These are phyloP conservation scores for Crucihimalaya himalaica DNA, from an alignment of 345 rosid genomes.

Conservation along the genomic window DNA sequence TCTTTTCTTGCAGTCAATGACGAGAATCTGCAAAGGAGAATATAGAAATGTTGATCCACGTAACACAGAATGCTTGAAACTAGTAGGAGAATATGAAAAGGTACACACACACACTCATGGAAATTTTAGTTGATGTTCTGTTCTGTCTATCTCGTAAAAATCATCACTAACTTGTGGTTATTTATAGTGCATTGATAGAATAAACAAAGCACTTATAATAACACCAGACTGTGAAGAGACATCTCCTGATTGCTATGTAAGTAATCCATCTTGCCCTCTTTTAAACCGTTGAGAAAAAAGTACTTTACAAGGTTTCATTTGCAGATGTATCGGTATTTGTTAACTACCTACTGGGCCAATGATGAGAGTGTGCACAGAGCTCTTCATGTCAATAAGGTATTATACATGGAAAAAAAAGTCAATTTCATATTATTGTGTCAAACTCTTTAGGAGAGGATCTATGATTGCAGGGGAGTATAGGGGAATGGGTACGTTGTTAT, in stretches of 20 bases:
- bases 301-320: slow-evolving; percentile 14
- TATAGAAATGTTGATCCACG: slow-evolving; percentile 25
- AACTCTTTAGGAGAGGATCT: neutral
- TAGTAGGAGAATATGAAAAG: slow-evolving; percentile 15
- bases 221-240: slow-evolving; percentile 10
- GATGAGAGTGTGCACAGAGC: slow-evolving; percentile 35
- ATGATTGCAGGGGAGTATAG: slow-evolving; percentile 30
- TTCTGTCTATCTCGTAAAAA: neutral
- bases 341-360: slow-evolving; percentile 35
- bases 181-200: slow-evolving; percentile 7
- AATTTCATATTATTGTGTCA: neutral
- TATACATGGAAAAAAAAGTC: neutral
- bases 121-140: slow-evolving; percentile 5
- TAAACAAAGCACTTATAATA: neutral
- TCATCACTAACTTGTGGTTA: neutral
- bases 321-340: slow-evolving; percentile 12
- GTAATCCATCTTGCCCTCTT: slow-evolving; percentile 22
- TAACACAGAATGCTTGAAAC: slow-evolving; percentile 30
- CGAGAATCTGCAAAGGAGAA: slow-evolving; percentile 32
- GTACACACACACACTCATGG: slow-evolving; percentile 41
- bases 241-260: slow-evolving; percentile 31
- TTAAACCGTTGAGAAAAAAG: neutral
- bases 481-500: slow-evolving; percentile 31
- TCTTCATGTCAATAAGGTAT: slow-evolving; percentile 26
- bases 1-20: slow-evolving; percentile 19